phyloP scores from a whole-genome alignment of 768 basidiomycete species.

The Amanita phalloides region DNA sequence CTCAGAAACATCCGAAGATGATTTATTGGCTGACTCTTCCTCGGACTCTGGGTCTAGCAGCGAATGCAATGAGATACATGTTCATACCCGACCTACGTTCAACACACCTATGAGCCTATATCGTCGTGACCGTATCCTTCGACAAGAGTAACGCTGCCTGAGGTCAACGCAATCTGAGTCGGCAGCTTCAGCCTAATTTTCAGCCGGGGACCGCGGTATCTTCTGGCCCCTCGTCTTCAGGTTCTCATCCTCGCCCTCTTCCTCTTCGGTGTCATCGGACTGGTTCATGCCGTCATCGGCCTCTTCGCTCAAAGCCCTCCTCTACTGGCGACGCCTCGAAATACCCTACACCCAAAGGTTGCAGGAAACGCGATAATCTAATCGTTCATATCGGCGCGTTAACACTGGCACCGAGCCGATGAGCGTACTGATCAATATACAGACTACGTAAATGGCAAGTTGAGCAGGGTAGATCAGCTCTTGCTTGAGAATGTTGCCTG shows the following conservation, averaged over 20 bases:
- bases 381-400: too few relatives aligned
- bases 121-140: conserved; percentile 22
- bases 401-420: too few relatives aligned
- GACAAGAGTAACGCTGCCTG: conserved; percentile 17
- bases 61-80: conserved; percentile 1
- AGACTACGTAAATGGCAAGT: too few relatives aligned
- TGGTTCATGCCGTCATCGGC: conserved; percentile 18
- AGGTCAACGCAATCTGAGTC: conserved; percentile 19
- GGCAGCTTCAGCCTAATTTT: conserved; percentile 57
- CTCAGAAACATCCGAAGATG: conserved; percentile 13
- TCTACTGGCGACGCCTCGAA: conserved; percentile 16
- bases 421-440: too few relatives aligned
- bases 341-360: too few relatives aligned
- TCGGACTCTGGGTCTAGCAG: conserved; percentile 25
- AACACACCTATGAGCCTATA: conserved; percentile 9
- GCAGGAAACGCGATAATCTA: too few relatives aligned
- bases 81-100: not conserved
- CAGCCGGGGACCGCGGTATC: conserved; percentile 21
- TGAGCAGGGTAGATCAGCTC: too few relatives aligned
- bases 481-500: too few relatives aligned
- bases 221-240: conserved; percentile 25
- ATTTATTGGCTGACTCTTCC: conserved; percentile 23
- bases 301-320: conserved; percentile 22
- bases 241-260: conserved; percentile 13
- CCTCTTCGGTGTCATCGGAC: conserved; percentile 21